Percentiles rank a stretch among this genome's conserved stretches.
phyloP scores from a whole-genome alignment of 495 filamentous ascomycete genomes.

The Aspergillus haitiensis region DNA sequence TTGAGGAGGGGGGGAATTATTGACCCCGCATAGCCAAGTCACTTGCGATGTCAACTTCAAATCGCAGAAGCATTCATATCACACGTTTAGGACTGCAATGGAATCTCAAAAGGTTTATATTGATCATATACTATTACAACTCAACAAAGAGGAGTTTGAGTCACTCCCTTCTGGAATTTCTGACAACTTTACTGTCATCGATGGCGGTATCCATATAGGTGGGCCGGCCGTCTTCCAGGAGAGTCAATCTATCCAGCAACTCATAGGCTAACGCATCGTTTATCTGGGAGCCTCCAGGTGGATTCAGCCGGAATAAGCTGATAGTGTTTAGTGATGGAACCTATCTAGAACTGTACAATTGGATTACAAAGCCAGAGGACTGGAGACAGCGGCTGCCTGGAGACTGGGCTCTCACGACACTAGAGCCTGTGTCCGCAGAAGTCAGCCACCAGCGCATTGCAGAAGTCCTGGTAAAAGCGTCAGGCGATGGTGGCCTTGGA shows the following conservation, averaged over 20 bases:
- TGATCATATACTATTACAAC: slow-evolving; percentile 17
- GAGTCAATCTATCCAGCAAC: neutral
- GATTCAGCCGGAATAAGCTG: slow-evolving; percentile 17
- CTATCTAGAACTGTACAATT: slow-evolving; percentile 18
- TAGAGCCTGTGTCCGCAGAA: slow-evolving; percentile 13
- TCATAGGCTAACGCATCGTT: no score
- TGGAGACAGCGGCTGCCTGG: slow-evolving; percentile 14
- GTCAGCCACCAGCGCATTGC: slow-evolving; percentile 8
- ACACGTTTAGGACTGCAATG: neutral
- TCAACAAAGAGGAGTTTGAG: slow-evolving; percentile 15
- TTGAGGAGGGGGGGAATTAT: no score
- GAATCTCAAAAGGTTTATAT: slow-evolving; percentile 18
- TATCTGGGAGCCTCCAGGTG: slow-evolving; percentile 1
- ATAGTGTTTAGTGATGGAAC: slow-evolving; percentile 17
- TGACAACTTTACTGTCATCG: slow-evolving; percentile 15
- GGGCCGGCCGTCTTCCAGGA: neutral
- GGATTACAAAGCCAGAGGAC: slow-evolving; percentile 15
- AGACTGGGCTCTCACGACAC: slow-evolving; percentile 16
- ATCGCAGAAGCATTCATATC: neutral
- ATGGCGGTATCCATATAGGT: slow-evolving; percentile 14
- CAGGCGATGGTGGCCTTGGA: slow-evolving; percentile 6
- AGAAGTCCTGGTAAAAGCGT: neutral
- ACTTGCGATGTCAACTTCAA: neutral
- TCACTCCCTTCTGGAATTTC: slow-evolving; percentile 7
- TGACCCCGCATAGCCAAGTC: slow-evolving; percentile 5